A percentile compares a stretch with the other conserved stretches of the same genome.
These are phyloP conservation scores for Dendrocalamus latiflorus DNA, from an alignment of 202 grass and related monocot species.

Conservation along the genomic window DNA sequence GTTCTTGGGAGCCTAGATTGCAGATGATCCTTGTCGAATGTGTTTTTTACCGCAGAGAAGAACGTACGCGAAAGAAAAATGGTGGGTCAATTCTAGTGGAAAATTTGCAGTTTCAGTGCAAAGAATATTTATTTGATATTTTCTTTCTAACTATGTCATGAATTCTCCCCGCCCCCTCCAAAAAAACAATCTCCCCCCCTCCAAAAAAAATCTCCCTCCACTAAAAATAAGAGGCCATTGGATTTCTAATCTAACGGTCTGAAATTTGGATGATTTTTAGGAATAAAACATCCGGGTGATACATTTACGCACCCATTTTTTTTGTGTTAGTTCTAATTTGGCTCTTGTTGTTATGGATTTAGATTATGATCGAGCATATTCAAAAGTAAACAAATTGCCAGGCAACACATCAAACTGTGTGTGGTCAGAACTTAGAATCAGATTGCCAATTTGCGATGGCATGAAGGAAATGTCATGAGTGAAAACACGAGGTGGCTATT, in stretches of 20 bases:
- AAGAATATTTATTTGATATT: neutral
- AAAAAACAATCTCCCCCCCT: too few relatives aligned
- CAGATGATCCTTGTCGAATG: slow-evolving; percentile 25
- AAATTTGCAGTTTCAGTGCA: neutral
- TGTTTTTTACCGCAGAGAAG: neutral
- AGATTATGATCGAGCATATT: neutral
- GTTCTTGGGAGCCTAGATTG: slow-evolving; percentile 1
- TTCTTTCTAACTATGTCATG: too few relatives aligned
- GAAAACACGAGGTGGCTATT: slow-evolving; percentile 10
- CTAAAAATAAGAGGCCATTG: too few relatives aligned
- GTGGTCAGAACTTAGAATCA: slow-evolving; percentile 18
- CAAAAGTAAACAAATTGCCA: slow-evolving; percentile 5
- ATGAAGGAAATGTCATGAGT: slow-evolving; percentile 25
- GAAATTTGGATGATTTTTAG: too few relatives aligned
- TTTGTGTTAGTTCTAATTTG: neutral
- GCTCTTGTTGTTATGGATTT: neutral
- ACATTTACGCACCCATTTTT: too few relatives aligned
- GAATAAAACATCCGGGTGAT: too few relatives aligned
- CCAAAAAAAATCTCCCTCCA: too few relatives aligned
- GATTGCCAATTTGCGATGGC: slow-evolving; percentile 9
- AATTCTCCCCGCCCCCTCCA: too few relatives aligned
- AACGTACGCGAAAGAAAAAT: neutral
- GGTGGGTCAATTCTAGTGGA: neutral
- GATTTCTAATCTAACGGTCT: too few relatives aligned
- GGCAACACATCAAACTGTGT: slow-evolving; percentile 12